Evolutionary conservation across 352 stramenopile genomes (phyloP), one percentile per base, ranked within the genome.

Genomic region (Aphanomyces invadans): DNA sequence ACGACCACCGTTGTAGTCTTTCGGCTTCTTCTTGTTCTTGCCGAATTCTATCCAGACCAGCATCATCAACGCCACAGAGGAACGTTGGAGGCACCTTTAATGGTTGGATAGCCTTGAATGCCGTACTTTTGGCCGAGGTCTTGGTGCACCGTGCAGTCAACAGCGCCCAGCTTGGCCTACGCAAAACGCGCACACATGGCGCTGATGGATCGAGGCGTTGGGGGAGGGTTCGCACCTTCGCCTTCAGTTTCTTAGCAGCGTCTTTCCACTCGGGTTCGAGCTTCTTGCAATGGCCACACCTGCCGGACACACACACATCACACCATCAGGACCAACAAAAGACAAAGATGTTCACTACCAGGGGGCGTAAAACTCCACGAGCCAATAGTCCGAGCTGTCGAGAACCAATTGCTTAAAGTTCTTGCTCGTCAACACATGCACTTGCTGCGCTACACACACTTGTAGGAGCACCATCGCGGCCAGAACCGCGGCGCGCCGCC

Each of bases 331-430:
- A n/a, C n/a, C n/a, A n/a, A n/a, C n/a, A n/a, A n/a, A n/a, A n/a
- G n/a, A n/a, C n/a, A n/a, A n/a, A n/a, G n/a, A n/a, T n/a, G n/a
- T n/a, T n/a, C n/a, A n/a, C 10, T 45, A 85, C 89, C 89, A 98
- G 32, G 89, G 91, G 19, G 91, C 91, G 68, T 95, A 96, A 73
- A 98, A 98, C 71, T 97, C 88, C 39, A 97, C 90, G 42, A 97
- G 73, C 88, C 89, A 97, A 54, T 90, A 89, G 70, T 90, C 83
- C 3, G 63, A 64, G 61, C 84, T 91, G 62, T 90, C 72, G 45
- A 92, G 76, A 62, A 92, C 81, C 48, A 88, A 76, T 57, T 88
- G 86, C 64, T 92, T 80, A 69, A 90, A 92, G 71, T 90, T 92
- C 66, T 89, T 81, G 15, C 88, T 80, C 36, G 81, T 90, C 32